Conservation (phyloP, 2,329 filamentous ascomycete genomes). For the Cryoendolithus antarcticus region DNA sequence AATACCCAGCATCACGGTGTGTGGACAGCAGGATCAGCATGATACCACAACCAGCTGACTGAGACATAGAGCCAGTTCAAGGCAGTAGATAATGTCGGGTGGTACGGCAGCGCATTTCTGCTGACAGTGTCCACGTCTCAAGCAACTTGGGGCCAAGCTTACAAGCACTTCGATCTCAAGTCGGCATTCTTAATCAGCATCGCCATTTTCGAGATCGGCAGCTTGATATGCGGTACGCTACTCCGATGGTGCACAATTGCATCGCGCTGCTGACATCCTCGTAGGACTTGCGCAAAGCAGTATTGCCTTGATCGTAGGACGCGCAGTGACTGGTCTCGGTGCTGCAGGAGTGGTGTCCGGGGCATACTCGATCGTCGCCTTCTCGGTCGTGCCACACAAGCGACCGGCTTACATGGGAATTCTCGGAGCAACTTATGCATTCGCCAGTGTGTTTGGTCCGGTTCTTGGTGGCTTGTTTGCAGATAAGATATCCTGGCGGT, state of each 20-base stretch:
- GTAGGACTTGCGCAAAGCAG: conserved; percentile 38
- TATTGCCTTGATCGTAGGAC: conserved; percentile 28
- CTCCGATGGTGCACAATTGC: background rate
- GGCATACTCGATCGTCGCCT: conserved; percentile 30
- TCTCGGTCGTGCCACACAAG: conserved; percentile 28
- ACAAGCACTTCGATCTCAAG: conserved; percentile 32
- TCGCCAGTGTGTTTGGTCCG: conserved; percentile 31
- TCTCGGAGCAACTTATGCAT: conserved; percentile 24
- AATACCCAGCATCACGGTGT: conserved; percentile 33
- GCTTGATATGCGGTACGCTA: background rate
- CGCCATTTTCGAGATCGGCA: conserved; percentile 41
- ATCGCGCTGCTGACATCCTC: background rate
- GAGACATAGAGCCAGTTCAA: conserved; percentile 28
- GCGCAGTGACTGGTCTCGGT: conserved; percentile 29
- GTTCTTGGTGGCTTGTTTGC: conserved; percentile 32
- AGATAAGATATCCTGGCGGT: conserved; percentile 27
- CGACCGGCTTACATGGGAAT: conserved; percentile 26
- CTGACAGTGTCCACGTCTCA: conserved; percentile 33
- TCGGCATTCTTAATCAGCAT: conserved; percentile 22
- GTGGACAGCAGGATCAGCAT: too few relatives aligned
- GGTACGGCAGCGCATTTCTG: conserved; percentile 30
- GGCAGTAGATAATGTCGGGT: conserved; percentile 25
- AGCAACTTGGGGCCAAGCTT: conserved; percentile 33
- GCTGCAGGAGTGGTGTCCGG: conserved; percentile 25
- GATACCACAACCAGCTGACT: too few relatives aligned